Percentiles rank a stretch among this genome's conserved stretches.
Evolutionary conservation across 1,284 basidiomycete species (phyloP).

Genomic region (Ganoderma resinaceum): DNA sequence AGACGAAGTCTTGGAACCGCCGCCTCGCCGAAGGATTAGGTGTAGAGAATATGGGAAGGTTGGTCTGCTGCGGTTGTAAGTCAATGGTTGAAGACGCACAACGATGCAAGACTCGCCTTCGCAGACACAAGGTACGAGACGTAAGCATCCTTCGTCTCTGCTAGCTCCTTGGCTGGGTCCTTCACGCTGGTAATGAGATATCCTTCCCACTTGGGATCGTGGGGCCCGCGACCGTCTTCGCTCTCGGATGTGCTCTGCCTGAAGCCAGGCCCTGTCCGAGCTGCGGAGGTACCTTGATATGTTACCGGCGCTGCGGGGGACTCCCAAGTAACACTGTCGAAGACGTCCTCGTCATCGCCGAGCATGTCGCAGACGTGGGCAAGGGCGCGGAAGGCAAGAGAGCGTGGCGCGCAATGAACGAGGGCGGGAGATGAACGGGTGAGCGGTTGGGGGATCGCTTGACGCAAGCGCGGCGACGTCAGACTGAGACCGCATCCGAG

Average conservation of each 20-base stretch:
- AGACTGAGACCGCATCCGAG: constrained; percentile 8
- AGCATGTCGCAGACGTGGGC: constrained; percentile 54
- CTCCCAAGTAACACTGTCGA: constrained; percentile 88
- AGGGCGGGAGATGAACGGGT: background rate
- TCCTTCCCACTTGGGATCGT: constrained; percentile 89
- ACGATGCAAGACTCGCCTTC: constrained; percentile 62
- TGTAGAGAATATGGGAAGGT: constrained; percentile 80
- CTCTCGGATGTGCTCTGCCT: constrained; percentile 75
- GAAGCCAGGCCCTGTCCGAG: constrained; percentile 72
- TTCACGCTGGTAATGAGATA: constrained; percentile 87
- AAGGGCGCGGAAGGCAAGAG: constrained; percentile 15
- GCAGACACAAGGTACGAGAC: constrained; percentile 94
- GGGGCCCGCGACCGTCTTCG: constrained; percentile 64
- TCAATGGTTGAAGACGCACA: background rate
- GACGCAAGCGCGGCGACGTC: constrained; percentile 19
- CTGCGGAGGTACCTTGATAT: constrained; percentile 48
- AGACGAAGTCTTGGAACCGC: constrained; percentile 97
- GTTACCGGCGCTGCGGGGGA: constrained; percentile 64
- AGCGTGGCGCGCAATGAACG: constrained; percentile 11
- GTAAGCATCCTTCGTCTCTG: constrained; percentile 96
- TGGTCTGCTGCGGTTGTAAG: constrained; percentile 64
- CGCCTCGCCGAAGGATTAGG: constrained; percentile 79
- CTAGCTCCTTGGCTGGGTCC: constrained; percentile 94
- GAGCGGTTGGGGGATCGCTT: constrained; percentile 8
- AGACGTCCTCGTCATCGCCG: constrained; percentile 84